phyloP scores from a whole-genome alignment of 2,329 filamentous ascomycete genomes.

The Xylaria digitata region DNA sequence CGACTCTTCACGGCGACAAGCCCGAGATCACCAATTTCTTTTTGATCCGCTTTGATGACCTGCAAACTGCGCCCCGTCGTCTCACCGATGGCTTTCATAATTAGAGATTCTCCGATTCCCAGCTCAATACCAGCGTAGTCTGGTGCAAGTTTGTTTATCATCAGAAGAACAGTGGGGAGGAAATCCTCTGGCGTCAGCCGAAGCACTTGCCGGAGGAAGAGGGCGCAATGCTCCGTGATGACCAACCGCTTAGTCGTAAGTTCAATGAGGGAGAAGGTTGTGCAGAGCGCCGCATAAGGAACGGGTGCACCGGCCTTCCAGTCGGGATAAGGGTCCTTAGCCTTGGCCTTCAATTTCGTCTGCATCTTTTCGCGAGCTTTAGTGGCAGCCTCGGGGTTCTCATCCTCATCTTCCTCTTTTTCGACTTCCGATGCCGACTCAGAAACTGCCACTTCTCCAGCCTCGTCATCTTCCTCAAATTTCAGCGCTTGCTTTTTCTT shows the following conservation, averaged over 20 bases:
- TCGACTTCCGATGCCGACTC: slow-evolving; percentile 64
- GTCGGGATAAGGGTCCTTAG: slow-evolving; percentile 89
- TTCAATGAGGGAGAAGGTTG: slow-evolving; percentile 93
- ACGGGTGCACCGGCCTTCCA: slow-evolving; percentile 91
- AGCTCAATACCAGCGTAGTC: slow-evolving; percentile 97
- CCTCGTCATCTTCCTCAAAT: slow-evolving; percentile 48
- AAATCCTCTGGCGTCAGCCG: slow-evolving; percentile 89
- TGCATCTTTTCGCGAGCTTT: slow-evolving; percentile 86
- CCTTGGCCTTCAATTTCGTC: slow-evolving; percentile 73
- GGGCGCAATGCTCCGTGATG: slow-evolving; percentile 88
- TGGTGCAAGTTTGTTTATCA: slow-evolving; percentile 98
- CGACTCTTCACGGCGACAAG: slow-evolving; percentile 95
- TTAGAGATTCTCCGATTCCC: slow-evolving; percentile 97
- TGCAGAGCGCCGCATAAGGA: slow-evolving; percentile 93
- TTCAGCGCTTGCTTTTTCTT: slow-evolving; percentile 43
- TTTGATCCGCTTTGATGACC: slow-evolving; percentile 94
- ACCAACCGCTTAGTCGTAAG: slow-evolving; percentile 91
- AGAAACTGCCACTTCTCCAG: slow-evolving; percentile 59
- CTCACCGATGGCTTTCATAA: slow-evolving; percentile 99
- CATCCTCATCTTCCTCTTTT: slow-evolving; percentile 59
- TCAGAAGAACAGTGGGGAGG: slow-evolving; percentile 87
- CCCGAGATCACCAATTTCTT: slow-evolving; percentile 94
- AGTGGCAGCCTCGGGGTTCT: slow-evolving; percentile 76
- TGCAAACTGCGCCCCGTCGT: slow-evolving; percentile 87
- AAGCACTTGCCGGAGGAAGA: slow-evolving; percentile 94